phyloP scores from a whole-genome alignment of 495 filamentous ascomycete genomes.

The Pyronema domesticum region DNA sequence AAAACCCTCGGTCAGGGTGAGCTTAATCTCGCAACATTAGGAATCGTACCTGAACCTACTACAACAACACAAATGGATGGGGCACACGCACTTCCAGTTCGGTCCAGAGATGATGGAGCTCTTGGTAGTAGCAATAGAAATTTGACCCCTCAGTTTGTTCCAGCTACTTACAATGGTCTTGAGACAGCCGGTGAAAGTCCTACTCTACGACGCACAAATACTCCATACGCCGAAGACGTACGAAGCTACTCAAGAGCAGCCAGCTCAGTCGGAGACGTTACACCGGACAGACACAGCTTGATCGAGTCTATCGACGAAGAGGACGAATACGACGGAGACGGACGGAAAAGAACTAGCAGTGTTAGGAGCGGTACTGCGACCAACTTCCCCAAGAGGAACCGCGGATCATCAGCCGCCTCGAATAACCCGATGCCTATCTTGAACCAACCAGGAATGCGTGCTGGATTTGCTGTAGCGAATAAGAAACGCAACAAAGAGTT shows the following conservation, averaged over 20 bases:
- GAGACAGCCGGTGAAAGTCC: slow-evolving; percentile 16
- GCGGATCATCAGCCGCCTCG: slow-evolving; percentile 75
- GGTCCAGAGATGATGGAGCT: neutral
- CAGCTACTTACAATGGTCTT: slow-evolving; percentile 10
- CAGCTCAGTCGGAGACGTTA: slow-evolving; percentile 7
- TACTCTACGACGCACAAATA: slow-evolving; percentile 4
- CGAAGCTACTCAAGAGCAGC: neutral
- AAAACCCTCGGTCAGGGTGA: slow-evolving; percentile 83
- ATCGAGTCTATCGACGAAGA: slow-evolving; percentile 39
- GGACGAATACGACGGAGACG: slow-evolving; percentile 32
- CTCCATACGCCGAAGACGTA: slow-evolving; percentile 21
- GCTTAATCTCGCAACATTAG: slow-evolving; percentile 43
- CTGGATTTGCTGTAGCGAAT: slow-evolving; percentile 88
- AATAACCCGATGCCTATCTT: slow-evolving; percentile 36
- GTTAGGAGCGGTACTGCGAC: slow-evolving; percentile 41
- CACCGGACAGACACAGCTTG: slow-evolving; percentile 13
- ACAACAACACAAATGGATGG: neutral
- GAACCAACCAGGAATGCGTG: slow-evolving; percentile 36
- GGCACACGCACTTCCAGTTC: neutral
- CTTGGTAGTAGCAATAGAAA: neutral
- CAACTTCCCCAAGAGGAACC: slow-evolving; percentile 40
- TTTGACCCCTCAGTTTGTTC: slow-evolving; percentile 10
- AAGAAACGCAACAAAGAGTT: slow-evolving; percentile 95
- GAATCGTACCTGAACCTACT: slow-evolving; percentile 16
- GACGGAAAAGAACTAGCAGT: slow-evolving; percentile 49